Conservation (phyloP, 768 basidiomycete genomes). For the Rhizopogon sp. region DNA sequence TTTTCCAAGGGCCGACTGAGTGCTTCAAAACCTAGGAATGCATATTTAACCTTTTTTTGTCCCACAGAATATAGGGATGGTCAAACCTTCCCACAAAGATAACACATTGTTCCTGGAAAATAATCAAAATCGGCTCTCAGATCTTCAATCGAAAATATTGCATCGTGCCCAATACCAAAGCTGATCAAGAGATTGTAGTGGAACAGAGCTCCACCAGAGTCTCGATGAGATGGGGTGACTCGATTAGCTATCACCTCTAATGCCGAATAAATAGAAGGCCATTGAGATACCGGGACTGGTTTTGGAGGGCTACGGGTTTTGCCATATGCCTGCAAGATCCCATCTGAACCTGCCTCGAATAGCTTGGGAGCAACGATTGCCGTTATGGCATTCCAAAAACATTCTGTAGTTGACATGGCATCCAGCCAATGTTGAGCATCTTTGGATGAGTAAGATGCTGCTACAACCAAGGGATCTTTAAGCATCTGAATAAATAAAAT, state of each 20-base stretch:
- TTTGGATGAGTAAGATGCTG: background rate
- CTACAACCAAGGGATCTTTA: background rate
- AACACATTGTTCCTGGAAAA: background rate
- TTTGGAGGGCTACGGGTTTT: too few relatives aligned
- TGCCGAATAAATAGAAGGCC: background rate
- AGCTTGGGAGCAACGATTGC: too few relatives aligned
- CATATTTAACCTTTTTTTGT: too few relatives aligned
- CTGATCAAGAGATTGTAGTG: slow-evolving; percentile 4
- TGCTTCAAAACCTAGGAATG: background rate
- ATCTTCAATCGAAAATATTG: background rate
- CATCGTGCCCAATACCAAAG: background rate
- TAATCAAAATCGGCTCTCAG: background rate
- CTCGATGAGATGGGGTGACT: background rate
- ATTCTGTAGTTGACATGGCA: too few relatives aligned
- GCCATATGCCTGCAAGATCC: too few relatives aligned
- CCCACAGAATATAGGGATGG: too few relatives aligned
- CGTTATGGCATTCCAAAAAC: too few relatives aligned
- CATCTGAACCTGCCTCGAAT: too few relatives aligned
- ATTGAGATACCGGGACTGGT: too few relatives aligned
- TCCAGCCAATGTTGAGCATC: background rate
- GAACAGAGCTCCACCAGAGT: background rate
- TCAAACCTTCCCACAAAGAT: background rate
- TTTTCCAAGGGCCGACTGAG: background rate
- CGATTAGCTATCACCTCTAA: slow-evolving; percentile 2
- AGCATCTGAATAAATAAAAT: background rate